A percentile compares a stretch with the other conserved stretches of the same genome.
Conservation (phyloP, 78 protist genomes). For the Acrasis kona region DNA sequence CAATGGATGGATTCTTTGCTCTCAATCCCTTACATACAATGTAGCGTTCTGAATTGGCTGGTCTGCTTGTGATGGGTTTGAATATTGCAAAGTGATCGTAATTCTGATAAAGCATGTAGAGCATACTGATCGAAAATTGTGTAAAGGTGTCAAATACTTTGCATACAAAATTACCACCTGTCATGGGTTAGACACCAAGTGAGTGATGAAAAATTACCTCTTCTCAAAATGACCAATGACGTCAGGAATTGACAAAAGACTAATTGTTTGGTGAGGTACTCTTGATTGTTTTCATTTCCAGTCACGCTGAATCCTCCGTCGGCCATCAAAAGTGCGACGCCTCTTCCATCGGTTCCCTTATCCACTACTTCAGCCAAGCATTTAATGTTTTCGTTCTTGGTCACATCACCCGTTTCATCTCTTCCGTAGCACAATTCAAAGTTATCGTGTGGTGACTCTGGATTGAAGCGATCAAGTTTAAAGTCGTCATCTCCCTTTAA, state of each 20-base stretch:
- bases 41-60: conserved; percentile 84
- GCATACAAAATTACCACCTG: conserved; percentile 75
- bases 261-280: conserved; percentile 36
- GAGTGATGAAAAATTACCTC: background rate
- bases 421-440: conserved; percentile 54
- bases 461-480: conserved; percentile 39
- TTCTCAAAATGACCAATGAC: conserved; percentile 37
- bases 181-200: no score
- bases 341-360: conserved; percentile 32
- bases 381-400: conserved; percentile 34
- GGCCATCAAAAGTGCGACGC: conserved; percentile 54
- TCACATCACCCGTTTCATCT: conserved; percentile 42
- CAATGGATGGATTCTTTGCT: conserved; percentile 13
- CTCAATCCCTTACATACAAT: conserved; percentile 12
- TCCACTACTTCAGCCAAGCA: conserved; percentile 28
- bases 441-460: conserved; percentile 43
- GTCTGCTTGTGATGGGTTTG: conserved; percentile 81
- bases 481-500: conserved; percentile 53
- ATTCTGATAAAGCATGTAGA: conserved; percentile 34
- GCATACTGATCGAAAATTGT: conserved; percentile 58
- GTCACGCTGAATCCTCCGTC: conserved; percentile 59
- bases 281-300: conserved; percentile 64
- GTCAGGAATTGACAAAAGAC: conserved; percentile 58
- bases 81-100: conserved; percentile 56
- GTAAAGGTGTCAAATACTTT: conserved; percentile 78